A percentile compares a stretch with the other conserved stretches of the same genome.
Conservation (phyloP, 169 alveolate genomes). For the Eimeria sp. region DNA sequence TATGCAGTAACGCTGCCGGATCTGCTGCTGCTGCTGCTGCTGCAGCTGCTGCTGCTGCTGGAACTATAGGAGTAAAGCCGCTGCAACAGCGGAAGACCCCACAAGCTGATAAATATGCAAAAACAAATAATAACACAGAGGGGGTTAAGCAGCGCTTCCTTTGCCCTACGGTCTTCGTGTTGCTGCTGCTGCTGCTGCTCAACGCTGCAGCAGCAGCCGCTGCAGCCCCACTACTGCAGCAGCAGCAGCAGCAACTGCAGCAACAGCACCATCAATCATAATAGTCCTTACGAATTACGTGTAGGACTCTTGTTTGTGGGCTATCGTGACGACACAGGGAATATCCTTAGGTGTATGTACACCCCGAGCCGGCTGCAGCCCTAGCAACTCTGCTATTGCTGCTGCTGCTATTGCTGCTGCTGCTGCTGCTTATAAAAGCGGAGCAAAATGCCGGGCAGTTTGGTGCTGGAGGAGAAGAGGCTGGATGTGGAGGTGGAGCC, state of each 20-base stretch:
- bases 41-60: conserved; percentile 63
- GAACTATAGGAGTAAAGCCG: not conserved
- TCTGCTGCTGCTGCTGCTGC: conserved; percentile 21
- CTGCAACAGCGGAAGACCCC: not conserved
- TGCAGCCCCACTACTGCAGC: conserved; percentile 20
- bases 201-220: not conserved
- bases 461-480: conserved; percentile 55
- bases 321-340: not conserved
- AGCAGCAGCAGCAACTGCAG: conserved; percentile 28
- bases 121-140: not conserved
- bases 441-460: conserved; percentile 48
- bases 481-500: conserved; percentile 47
- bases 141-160: not conserved
- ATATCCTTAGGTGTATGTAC: not conserved
- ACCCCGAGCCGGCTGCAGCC: not conserved
- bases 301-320: not conserved
- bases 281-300: not conserved
- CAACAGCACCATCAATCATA: not conserved
- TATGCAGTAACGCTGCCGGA: not conserved
- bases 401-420: not conserved
- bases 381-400: not conserved
- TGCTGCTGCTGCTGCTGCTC: conserved; percentile 49
- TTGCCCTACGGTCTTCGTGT: not conserved
- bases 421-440: not conserved
- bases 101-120: not conserved